These are phyloP conservation scores for Cadophora sp. DNA, from an alignment of 2,329 filamentous ascomycete species.

Conservation along the genomic window DNA sequence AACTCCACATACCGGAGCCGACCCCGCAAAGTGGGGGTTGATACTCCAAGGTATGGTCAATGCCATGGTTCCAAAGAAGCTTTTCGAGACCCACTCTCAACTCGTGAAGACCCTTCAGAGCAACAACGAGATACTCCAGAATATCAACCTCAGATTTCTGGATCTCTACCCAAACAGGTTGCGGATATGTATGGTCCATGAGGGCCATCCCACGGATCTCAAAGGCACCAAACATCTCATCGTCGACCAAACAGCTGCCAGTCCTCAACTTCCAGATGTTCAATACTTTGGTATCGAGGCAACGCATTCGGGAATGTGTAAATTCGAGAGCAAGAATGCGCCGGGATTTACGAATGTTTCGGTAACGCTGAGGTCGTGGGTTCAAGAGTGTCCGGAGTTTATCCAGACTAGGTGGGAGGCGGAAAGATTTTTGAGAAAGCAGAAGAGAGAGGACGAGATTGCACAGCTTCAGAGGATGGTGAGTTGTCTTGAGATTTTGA, in stretches of 20 bases:
- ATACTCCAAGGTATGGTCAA: conserved; percentile 72
- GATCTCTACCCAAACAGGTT: conserved; percentile 64
- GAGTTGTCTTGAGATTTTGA: not conserved
- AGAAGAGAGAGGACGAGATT: conserved; percentile 37
- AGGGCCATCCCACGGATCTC: conserved; percentile 74
- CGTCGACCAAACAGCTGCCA: conserved; percentile 73
- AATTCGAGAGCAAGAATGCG: conserved; percentile 67
- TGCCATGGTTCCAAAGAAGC: conserved; percentile 66
- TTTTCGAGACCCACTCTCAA: conserved; percentile 71
- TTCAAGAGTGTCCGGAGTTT: conserved; percentile 31
- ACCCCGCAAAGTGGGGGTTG: conserved; percentile 70
- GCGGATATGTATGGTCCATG: conserved; percentile 74
- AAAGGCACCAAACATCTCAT: conserved; percentile 68
- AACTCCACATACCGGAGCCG: conserved; percentile 76
- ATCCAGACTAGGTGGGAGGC: conserved; percentile 33
- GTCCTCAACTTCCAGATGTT: conserved; percentile 72
- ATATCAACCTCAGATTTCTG: conserved; percentile 76
- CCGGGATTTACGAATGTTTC: conserved; percentile 60
- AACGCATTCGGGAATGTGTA: conserved; percentile 75
- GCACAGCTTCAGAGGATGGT: conserved; percentile 38
- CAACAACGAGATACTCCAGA: conserved; percentile 76
- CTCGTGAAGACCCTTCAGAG: conserved; percentile 74
- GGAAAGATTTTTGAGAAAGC: conserved; percentile 36
- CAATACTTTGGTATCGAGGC: conserved; percentile 78
- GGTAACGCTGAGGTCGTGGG: conserved; percentile 42